Percentiles rank a stretch among this genome's conserved stretches.
These are phyloP conservation scores for Ganoderma lingzhi DNA, from an alignment of 1,284 basidiomycete genomes.

Conservation along the genomic window DNA sequence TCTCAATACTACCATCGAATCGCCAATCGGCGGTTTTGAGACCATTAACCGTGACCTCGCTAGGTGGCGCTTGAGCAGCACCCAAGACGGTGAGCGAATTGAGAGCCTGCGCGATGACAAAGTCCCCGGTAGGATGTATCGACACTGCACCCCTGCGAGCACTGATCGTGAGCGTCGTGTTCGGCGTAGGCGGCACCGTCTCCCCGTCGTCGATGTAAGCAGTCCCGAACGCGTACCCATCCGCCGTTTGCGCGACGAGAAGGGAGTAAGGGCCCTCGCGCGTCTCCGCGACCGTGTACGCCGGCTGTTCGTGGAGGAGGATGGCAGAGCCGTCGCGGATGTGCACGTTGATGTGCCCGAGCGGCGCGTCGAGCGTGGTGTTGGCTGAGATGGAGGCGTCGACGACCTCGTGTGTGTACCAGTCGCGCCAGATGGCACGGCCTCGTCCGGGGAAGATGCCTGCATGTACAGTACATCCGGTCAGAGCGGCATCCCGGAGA, in stretches of 20 bases:
- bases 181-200: constrained; percentile 59
- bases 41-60: constrained; percentile 27
- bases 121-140: constrained; percentile 47
- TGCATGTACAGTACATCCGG: constrained; percentile 39
- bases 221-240: constrained; percentile 58
- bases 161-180: constrained; percentile 52
- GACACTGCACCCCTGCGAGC: constrained; percentile 43
- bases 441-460: constrained; percentile 70
- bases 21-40: constrained; percentile 18
- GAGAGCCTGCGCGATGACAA: constrained; percentile 41
- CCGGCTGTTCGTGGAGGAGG: constrained; percentile 61
- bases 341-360: constrained; percentile 77
- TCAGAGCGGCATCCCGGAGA: not conserved
- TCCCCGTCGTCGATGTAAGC: constrained; percentile 74
- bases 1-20: constrained; percentile 29
- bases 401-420: constrained; percentile 72
- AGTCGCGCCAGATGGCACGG: constrained; percentile 75
- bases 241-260: constrained; percentile 57
- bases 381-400: constrained; percentile 46
- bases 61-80: constrained; percentile 38
- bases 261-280: constrained; percentile 61
- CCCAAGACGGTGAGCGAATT: constrained; percentile 46
- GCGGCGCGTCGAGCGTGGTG: constrained; percentile 61
- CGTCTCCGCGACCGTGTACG: constrained; percentile 67
- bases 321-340: constrained; percentile 67